These are phyloP conservation scores for Coniochaeta sp. DNA, from an alignment of 2,329 filamentous ascomycete species.

Conservation along the genomic window DNA sequence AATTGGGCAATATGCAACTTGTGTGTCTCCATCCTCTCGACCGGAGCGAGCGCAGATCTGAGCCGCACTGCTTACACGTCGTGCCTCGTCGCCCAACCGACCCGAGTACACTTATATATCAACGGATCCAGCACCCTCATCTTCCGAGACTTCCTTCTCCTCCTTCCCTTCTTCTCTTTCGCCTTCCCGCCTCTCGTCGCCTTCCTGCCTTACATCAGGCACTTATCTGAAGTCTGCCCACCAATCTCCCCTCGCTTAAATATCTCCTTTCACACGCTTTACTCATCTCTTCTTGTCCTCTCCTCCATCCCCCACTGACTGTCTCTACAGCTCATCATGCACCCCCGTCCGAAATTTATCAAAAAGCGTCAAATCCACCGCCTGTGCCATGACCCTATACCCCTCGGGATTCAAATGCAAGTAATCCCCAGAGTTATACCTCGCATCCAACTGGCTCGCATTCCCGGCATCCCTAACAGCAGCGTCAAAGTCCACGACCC, in stretches of 20 bases:
- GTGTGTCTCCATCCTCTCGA: background rate
- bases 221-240: too few relatives aligned
- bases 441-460: constrained; percentile 32
- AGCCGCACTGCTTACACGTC: background rate
- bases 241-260: too few relatives aligned
- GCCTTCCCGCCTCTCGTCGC: too few relatives aligned
- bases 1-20: background rate
- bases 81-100: background rate
- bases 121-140: background rate
- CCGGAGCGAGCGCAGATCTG: background rate
- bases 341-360: constrained; percentile 22
- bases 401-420: constrained; percentile 50
- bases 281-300: too few relatives aligned
- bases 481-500: constrained; percentile 54
- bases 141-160: too few relatives aligned
- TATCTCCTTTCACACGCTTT: background rate
- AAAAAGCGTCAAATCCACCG: constrained; percentile 47
- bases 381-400: constrained; percentile 47
- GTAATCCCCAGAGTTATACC: constrained; percentile 52
- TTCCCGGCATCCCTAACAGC: constrained; percentile 42
- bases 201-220: background rate
- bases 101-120: background rate
- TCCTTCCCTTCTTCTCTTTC: background rate
- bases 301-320: background rate
- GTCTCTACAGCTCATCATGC: constrained; percentile 9